A percentile compares a stretch with the other conserved stretches of the same genome.
phyloP scores from a whole-genome alignment of 2,329 filamentous ascomycete genomes.

The Alternaria consortialis region DNA sequence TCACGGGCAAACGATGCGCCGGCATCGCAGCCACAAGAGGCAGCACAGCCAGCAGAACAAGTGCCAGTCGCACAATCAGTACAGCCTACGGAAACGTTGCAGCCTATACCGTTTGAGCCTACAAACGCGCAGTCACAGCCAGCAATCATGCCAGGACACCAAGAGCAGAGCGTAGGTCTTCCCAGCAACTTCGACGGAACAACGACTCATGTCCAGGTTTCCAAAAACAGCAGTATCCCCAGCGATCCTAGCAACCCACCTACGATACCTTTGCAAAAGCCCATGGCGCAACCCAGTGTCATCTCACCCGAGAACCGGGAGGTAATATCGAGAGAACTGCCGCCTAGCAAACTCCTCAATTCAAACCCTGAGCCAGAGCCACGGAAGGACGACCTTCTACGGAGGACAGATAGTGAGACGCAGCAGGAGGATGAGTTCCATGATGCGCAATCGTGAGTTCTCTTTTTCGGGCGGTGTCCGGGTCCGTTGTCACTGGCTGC shows the following conservation, averaged over 20 bases:
- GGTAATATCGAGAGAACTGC: conserved; percentile 29
- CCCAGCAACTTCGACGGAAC: conserved; percentile 62
- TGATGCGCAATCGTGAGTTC: conserved; percentile 54
- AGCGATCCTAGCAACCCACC: conserved; percentile 14
- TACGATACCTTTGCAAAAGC: conserved; percentile 15
- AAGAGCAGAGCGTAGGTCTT: conserved; percentile 59
- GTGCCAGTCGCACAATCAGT: conserved; percentile 15
- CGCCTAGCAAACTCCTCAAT: conserved; percentile 40
- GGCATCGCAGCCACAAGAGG: conserved; percentile 16
- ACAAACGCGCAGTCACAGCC: conserved; percentile 11
- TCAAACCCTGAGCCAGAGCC: conserved; percentile 34
- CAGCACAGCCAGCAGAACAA: conserved; percentile 13
- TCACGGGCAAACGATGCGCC: conserved; percentile 54
- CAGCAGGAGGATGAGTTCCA: conserved; percentile 58
- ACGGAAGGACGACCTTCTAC: conserved; percentile 28
- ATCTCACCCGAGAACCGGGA: conserved; percentile 17
- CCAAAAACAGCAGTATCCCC: conserved; percentile 14
- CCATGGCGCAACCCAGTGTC: conserved; percentile 11
- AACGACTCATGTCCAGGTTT: conserved; percentile 35
- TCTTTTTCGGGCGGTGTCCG: neutral
- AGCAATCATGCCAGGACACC: conserved; percentile 14
- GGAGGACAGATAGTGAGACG: conserved; percentile 54
- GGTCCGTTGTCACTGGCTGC: neutral
- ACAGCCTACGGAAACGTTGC: conserved; percentile 9
- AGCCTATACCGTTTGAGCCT: conserved; percentile 14